phyloP scores from a whole-genome alignment of 306 rosid species.

The Dryas octopetala region DNA sequence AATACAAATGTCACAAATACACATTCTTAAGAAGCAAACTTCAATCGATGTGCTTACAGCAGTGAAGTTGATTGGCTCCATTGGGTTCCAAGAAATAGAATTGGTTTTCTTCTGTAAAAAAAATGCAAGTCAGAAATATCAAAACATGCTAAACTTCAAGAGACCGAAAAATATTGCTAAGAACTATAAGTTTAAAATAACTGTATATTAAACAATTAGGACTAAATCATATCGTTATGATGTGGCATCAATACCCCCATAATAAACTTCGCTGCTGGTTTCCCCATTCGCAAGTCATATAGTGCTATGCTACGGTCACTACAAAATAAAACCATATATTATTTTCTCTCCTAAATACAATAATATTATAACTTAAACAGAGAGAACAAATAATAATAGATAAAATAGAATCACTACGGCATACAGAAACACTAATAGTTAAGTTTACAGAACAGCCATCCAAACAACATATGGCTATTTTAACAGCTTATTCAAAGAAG shows the following conservation, averaged over 20 bases:
- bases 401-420: not conserved
- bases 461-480: too few relatives aligned
- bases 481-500: not conserved
- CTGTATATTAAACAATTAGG: not conserved
- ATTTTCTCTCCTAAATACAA: not conserved
- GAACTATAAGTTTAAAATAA: not conserved
- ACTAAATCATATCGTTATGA: not conserved
- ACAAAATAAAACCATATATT: slow-evolving; percentile 17
- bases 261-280: slow-evolving; percentile 61
- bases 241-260: slow-evolving; percentile 61
- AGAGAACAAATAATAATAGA: not conserved
- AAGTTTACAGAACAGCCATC: too few relatives aligned
- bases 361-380: not conserved
- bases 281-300: slow-evolving; percentile 77
- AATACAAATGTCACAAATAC: slow-evolving; percentile 1
- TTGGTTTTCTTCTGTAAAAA: slow-evolving; percentile 73
- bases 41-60: slow-evolving; percentile 59
- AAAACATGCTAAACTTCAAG: not conserved
- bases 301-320: slow-evolving; percentile 87
- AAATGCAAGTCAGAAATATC: slow-evolving; percentile 36
- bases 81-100: slow-evolving; percentile 91
- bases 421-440: not conserved
- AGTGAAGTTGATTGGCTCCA: slow-evolving; percentile 94
- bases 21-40: not conserved
- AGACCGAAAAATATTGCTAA: not conserved